Evolutionary conservation across 441 rosid species (phyloP), one percentile per base, ranked within the genome.

Genomic region (Erodium trifolium): DNA sequence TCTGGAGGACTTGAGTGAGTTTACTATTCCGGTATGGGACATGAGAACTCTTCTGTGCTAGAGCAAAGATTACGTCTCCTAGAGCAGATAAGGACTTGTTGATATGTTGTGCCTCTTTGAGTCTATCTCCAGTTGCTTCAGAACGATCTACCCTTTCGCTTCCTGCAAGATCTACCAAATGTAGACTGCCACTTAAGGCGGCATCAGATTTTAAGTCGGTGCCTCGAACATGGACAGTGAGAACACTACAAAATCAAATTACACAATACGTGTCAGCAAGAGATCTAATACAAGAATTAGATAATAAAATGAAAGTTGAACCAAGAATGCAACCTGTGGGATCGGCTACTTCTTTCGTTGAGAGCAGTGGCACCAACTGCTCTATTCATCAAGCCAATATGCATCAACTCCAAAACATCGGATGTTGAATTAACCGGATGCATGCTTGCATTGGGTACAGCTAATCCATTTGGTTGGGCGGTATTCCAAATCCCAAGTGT

Each of bases 161-260:
- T 71, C 99, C 99, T 65, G 97, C 97, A 75, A 93, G 97, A 73
- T 93, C 97, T 53, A 91, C 99, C 79, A 91, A 89, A 74, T 95
- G 89, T 74, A 93, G 68, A 73, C 82, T 86, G 71, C 98, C 98
- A 16, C 87, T 88, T 75, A 86, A 74, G 45, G 80, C 72, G 64
- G 86, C 81, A 49, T 88, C 88, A 31, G 82, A 84, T 66, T 82
- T 83, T 81, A 85, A 62, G 49, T 92, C 97, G 2, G 79, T 86
- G 37, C 37, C 37, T 34, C 37, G 37, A 34, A 34, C 37, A 34
- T 34, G 37, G 37, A 34, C 37, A 34, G 37, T 34, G 37, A 34
- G 37, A 34, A 34, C 37, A 34, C 37, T 34, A 5, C 37, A 34
- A 34, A 34, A 34, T 34, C 1, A 34, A 34, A 34, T 34, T 34